Base-by-base conservation (phyloP, 2,329 filamentous ascomycete species). In the Aschersonia sp. region DNA sequence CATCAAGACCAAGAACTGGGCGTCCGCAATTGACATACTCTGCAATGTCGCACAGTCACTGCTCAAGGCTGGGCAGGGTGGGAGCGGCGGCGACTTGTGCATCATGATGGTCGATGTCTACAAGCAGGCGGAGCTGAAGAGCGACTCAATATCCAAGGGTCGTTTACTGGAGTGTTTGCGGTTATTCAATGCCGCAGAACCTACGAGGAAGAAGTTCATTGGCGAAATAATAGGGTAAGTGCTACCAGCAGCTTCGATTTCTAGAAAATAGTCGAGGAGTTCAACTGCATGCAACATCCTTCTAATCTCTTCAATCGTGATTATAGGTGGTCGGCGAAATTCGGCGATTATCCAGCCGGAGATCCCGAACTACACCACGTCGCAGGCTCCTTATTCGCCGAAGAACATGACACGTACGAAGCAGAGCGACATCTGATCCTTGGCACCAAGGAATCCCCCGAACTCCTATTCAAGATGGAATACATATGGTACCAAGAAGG, bases 351-450 rank as follows among this genome's bases (percentile, higher is more conserved):
- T 62, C 89, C 92, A 44, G 85, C 87, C 46, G 92, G 92, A 51
- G 92, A 98, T 60, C 85, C 90, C 3, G 92, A 97, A 58, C 72
- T 98, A 48, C 92, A 98, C 66, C 89, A 97, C 67, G 88, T 94
- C 42, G 82, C 83, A 37, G 92, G 92, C 46, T 81, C 79, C 33
- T 70, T 96, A 42, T 95, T 87, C 63, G 90, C 89, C n/a, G 84
- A 94, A 59, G 90, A 96, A 57, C 84, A 89, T 64, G 87, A 96
- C 52, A 78, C 83, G 30, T 94, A 95, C 70, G 89, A 96, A 50
- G 92, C 94, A 11, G 94, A 98, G 66, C 78, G 81, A 56, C 92
- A 98, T 65, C 74, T 98, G 48, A 66, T 89, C 45, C 74, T 96
- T 40, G 94, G 92, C 51, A 97, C 88, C 8, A 85, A 84, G 56